Conservation (phyloP, 2,329 filamentous ascomycete genomes). For the Penicillium sp. region DNA sequence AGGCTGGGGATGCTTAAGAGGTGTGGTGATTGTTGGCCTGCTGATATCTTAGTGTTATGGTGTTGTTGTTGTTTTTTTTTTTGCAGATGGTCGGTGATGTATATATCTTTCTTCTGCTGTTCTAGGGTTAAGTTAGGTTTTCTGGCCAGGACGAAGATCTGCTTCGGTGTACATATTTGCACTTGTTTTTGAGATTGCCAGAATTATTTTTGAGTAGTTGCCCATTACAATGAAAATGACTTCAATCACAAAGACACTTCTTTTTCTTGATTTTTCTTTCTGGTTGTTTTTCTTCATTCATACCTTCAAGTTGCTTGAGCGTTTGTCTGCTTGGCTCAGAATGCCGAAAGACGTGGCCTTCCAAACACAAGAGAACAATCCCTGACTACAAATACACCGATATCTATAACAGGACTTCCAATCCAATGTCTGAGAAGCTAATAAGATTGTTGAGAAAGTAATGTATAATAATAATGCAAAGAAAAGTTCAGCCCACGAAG, state of each 20-base stretch:
- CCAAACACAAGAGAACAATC: no score
- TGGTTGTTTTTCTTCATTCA: no score
- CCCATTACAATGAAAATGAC: neutral
- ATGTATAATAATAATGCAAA: conserved; percentile 11
- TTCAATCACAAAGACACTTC: no score
- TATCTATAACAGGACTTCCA: no score
- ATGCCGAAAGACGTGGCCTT: no score
- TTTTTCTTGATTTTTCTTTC: no score
- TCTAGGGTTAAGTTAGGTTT: neutral
- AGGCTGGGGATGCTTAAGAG: conserved; percentile 24
- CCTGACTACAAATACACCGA: no score
- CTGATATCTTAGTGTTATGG: neutral
- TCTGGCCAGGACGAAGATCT: neutral
- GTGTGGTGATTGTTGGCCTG: neutral
- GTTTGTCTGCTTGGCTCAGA: no score
- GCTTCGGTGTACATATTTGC: neutral
- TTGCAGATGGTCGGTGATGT: no score
- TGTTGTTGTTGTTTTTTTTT: no score
- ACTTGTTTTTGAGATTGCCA: neutral
- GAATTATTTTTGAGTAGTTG: neutral
- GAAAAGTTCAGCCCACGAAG: conserved; percentile 4
- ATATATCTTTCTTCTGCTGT: neutral
- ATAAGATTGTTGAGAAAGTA: conserved; percentile 2
- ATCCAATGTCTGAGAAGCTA: no score
- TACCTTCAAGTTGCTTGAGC: no score